A percentile compares a stretch with the other conserved stretches of the same genome.
phyloP scores from a whole-genome alignment of 441 rosid genomes.

The Erodium moschatum region DNA sequence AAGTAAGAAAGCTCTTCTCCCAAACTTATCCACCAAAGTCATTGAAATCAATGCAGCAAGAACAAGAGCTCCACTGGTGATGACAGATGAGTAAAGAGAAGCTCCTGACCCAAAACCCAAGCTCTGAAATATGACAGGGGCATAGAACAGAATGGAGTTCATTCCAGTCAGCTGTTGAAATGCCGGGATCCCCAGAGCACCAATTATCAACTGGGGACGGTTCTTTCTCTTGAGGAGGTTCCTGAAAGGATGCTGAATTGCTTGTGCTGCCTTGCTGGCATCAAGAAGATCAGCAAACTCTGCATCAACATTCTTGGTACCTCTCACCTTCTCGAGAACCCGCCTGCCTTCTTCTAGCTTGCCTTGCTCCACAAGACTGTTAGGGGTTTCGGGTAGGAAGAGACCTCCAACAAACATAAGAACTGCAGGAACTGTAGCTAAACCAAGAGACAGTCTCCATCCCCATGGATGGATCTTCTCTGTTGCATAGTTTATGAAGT shows the following conservation, averaged over 20 bases:
- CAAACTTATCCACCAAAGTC: conserved; percentile 58
- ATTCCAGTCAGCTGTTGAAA: conserved; percentile 83
- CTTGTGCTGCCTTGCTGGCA: conserved; percentile 59
- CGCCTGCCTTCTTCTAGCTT: conserved; percentile 51
- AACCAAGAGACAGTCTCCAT: conserved; percentile 78
- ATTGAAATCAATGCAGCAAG: conserved; percentile 57
- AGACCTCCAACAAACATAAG: conserved; percentile 71
- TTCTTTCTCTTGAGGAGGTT: conserved; percentile 56
- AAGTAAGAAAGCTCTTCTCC: conserved; percentile 68
- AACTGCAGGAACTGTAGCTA: conserved; percentile 59
- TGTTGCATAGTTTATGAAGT: conserved; percentile 55
- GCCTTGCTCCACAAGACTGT: conserved; percentile 81
- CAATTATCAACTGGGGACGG: conserved; percentile 70
- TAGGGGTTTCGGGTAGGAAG: conserved; percentile 72
- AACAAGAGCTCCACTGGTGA: conserved; percentile 59
- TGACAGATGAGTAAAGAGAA: conserved; percentile 48
- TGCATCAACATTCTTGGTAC: conserved; percentile 57
- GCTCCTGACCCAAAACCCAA: conserved; percentile 66
- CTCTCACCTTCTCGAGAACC: conserved; percentile 58
- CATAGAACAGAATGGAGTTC: conserved; percentile 80
- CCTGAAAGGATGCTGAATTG: conserved; percentile 60
- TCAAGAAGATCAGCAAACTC: conserved; percentile 69
- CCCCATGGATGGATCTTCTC: conserved; percentile 78
- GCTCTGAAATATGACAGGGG: conserved; percentile 80
- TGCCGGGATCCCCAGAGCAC: conserved; percentile 71